Percentiles rank a stretch among this genome's conserved stretches.
These are phyloP conservation scores for Articulospora tetracladia DNA, from an alignment of 495 filamentous ascomycete genomes.

Conservation along the genomic window DNA sequence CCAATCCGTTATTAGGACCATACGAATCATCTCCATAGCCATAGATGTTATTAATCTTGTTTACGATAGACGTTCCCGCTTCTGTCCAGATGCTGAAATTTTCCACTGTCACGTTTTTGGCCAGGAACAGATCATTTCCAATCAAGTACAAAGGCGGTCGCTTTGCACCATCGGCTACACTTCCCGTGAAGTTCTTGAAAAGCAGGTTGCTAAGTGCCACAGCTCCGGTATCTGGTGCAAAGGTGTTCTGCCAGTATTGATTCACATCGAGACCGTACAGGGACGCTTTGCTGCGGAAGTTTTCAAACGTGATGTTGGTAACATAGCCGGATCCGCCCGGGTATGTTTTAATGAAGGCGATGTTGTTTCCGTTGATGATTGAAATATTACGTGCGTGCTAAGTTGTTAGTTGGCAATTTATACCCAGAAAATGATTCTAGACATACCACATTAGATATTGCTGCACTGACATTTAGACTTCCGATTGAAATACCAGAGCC, in stretches of 20 bases:
- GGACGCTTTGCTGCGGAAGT: slow-evolving; percentile 2
- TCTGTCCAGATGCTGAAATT: slow-evolving; percentile 1
- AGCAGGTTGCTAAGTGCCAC: not conserved
- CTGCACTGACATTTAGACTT: not conserved
- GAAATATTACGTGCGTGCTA: not conserved
- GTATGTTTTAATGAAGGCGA: slow-evolving; percentile 1
- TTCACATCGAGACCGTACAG: not conserved
- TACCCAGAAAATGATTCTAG: not conserved
- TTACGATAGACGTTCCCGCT: not conserved
- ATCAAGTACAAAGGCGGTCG: slow-evolving; percentile 1
- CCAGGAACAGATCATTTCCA: slow-evolving; percentile 1
- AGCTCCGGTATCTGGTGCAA: not conserved
- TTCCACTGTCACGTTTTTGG: not conserved
- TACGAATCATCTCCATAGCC: not conserved
- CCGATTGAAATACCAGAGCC: slow-evolving; percentile 2
- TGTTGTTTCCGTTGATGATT: slow-evolving; percentile 1
- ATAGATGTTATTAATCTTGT: slow-evolving; percentile 1
- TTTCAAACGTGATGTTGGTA: slow-evolving; percentile 1
- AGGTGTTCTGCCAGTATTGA: slow-evolving; percentile 1
- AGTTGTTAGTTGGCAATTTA: not conserved
- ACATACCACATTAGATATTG: slow-evolving; percentile 6
- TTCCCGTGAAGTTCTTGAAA: slow-evolving; percentile 2
- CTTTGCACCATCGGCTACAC: not conserved
- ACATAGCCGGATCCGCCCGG: not conserved
- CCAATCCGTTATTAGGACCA: slow-evolving; percentile 2